A percentile compares a stretch with the other conserved stretches of the same genome.
Conservation (phyloP, 768 basidiomycete genomes). For the Lactarius akahatsu region DNA sequence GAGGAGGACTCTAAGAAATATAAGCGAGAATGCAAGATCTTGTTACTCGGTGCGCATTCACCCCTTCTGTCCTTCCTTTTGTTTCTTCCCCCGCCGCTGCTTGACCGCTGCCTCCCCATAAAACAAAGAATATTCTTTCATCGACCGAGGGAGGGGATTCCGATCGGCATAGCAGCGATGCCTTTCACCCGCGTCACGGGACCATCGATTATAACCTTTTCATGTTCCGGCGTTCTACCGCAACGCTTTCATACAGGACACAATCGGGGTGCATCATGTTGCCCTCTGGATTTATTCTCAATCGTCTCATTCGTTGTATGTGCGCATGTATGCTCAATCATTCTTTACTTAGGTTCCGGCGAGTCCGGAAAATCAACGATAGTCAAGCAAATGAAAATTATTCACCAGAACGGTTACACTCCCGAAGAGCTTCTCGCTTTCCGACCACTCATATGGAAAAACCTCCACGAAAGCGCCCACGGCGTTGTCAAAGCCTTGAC, state of each 20-base stretch:
- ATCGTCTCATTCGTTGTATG: slow-evolving; percentile 4
- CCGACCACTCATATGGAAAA: slow-evolving; percentile 76
- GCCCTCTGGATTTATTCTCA: background rate
- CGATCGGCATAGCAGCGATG: background rate
- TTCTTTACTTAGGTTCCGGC: slow-evolving; percentile 68
- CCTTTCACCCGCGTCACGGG: slow-evolving; percentile 6
- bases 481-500: slow-evolving; percentile 83
- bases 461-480: slow-evolving; percentile 87
- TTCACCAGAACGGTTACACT: slow-evolving; percentile 90
- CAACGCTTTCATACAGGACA: too few species aligned
- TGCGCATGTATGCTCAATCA: slow-evolving; percentile 6
- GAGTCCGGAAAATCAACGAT: slow-evolving; percentile 96
- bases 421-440: slow-evolving; percentile 73
- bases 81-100: background rate
- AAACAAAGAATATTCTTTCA: background rate
- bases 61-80: background rate
- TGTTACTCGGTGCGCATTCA: slow-evolving; percentile 70
- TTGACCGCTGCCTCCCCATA: background rate
- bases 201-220: background rate
- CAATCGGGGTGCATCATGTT: background rate
- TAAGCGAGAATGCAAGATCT: slow-evolving; percentile 88
- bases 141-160: background rate
- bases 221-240: background rate
- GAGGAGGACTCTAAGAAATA: slow-evolving; percentile 84
- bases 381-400: slow-evolving; percentile 99